These are phyloP conservation scores for Kluyveromyces aestuarii DNA, from an alignment of 805 yeast species.

Conservation along the genomic window DNA sequence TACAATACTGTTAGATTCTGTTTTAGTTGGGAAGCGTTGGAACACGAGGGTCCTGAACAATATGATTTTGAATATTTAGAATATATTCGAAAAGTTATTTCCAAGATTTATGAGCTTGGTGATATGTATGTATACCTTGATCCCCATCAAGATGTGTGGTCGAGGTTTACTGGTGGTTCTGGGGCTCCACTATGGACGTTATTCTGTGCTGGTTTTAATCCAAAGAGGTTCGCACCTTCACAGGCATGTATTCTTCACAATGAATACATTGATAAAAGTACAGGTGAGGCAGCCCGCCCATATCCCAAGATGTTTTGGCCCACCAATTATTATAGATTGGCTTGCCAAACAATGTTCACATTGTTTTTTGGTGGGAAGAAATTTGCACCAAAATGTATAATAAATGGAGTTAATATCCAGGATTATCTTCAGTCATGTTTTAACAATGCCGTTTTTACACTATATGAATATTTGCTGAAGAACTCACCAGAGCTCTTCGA, in stretches of 20 bases:
- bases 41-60: slow-evolving; percentile 75
- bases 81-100: slow-evolving; percentile 55
- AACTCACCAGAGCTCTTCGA: slow-evolving; percentile 38
- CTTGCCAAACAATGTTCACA: slow-evolving; percentile 74
- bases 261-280: slow-evolving; percentile 30
- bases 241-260: slow-evolving; percentile 79
- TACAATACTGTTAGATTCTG: slow-evolving; percentile 70
- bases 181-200: slow-evolving; percentile 95
- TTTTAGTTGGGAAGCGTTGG: slow-evolving; percentile 88
- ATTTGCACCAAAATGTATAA: slow-evolving; percentile 66
- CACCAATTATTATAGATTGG: slow-evolving; percentile 71
- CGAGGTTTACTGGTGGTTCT: slow-evolving; percentile 78
- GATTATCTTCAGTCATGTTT: slow-evolving; percentile 62
- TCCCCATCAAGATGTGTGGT: slow-evolving; percentile 94
- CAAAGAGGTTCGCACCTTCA: slow-evolving; percentile 56
- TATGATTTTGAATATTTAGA: slow-evolving; percentile 73
- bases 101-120: slow-evolving; percentile 50
- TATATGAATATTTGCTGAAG: slow-evolving; percentile 34
- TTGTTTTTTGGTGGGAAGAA: slow-evolving; percentile 70
- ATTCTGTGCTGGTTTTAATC: slow-evolving; percentile 81
- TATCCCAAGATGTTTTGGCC: slow-evolving; percentile 92
- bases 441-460: slow-evolving; percentile 40
- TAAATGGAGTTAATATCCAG: slow-evolving; percentile 71
- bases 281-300: slow-evolving; percentile 29
- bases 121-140: slow-evolving; percentile 75